Conservation (phyloP, 1,284 basidiomycete genomes). For the Puccinia triticina region DNA sequence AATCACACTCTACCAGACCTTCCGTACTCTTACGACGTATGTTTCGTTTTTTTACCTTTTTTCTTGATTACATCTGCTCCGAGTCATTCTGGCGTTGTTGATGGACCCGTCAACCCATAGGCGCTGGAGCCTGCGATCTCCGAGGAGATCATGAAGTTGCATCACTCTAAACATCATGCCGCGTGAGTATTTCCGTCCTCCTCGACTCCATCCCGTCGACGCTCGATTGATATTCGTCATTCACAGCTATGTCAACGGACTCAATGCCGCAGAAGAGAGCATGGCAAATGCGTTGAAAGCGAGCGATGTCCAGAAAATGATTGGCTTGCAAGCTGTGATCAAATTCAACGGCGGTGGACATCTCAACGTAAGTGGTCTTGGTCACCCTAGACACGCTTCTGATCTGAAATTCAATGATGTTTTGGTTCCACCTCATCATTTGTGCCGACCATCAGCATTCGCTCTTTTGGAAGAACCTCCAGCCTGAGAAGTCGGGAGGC, state of each 20-base stretch:
- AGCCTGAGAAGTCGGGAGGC: conserved; percentile 68
- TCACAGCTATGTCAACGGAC: conserved; percentile 47
- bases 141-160: conserved; percentile 77
- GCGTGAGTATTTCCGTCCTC: conserved; percentile 24
- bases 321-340: conserved; percentile 80
- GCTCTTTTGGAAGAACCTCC: conserved; percentile 98
- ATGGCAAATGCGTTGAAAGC: conserved; percentile 69
- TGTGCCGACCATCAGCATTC: conserved; percentile 69
- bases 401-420: not conserved
- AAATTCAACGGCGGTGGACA: conserved; percentile 88
- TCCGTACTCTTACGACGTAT: conserved; percentile 79
- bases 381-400: not conserved
- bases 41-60: not conserved
- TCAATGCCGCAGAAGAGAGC: conserved; percentile 76
- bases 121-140: conserved; percentile 82
- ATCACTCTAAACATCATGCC: conserved; percentile 95
- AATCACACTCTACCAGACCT: conserved; percentile 78
- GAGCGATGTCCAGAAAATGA: conserved; percentile 74
- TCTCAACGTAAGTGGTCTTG: conserved; percentile 55
- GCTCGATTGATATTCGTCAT: no score
- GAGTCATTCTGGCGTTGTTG: not conserved
- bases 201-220: not conserved
- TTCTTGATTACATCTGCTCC: not conserved
- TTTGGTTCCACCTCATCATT: conserved; percentile 68
- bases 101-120: not conserved